These are phyloP conservation scores for Aspergillus novoparasiticus DNA, from an alignment of 2,329 filamentous ascomycete genomes.

Conservation along the genomic window DNA sequence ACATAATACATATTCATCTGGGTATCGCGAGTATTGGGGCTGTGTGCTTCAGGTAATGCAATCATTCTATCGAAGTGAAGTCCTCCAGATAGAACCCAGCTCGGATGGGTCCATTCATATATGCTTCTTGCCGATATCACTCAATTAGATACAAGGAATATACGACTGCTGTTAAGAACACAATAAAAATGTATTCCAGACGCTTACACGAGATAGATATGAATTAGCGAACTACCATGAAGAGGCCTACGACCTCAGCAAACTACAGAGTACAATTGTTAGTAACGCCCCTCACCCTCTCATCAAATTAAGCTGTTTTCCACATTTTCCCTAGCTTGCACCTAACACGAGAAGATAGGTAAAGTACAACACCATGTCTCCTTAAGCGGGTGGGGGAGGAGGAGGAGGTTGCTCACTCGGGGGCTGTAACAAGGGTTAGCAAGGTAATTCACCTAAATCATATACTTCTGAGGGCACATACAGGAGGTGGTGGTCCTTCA, in stretches of 20 bases:
- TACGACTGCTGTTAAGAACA: neutral
- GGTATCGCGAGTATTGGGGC: neutral
- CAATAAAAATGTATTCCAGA: neutral
- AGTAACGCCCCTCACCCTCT: neutral
- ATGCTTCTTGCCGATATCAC: neutral
- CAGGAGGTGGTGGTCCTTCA: conserved; percentile 46
- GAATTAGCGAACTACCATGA: neutral
- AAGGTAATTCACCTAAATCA: conserved; percentile 1
- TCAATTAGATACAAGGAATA: neutral
- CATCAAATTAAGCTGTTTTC: neutral
- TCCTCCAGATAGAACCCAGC: too few relatives aligned
- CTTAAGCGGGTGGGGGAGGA: conserved; percentile 56
- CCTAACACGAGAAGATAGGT: neutral
- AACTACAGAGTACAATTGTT: neutral
- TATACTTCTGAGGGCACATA: conserved; percentile 24
- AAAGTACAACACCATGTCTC: neutral
- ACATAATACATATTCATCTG: neutral
- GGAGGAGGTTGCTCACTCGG: conserved; percentile 64
- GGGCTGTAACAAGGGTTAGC: conserved; percentile 35
- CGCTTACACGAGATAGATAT: neutral
- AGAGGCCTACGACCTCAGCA: neutral
- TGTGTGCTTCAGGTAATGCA: neutral
- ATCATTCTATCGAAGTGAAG: too few relatives aligned
- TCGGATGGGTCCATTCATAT: too few relatives aligned
- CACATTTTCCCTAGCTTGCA: neutral